Evolutionary conservation across 148 eudicot genomes (phyloP).

Genomic region (Rhododendron ovatum): DNA sequence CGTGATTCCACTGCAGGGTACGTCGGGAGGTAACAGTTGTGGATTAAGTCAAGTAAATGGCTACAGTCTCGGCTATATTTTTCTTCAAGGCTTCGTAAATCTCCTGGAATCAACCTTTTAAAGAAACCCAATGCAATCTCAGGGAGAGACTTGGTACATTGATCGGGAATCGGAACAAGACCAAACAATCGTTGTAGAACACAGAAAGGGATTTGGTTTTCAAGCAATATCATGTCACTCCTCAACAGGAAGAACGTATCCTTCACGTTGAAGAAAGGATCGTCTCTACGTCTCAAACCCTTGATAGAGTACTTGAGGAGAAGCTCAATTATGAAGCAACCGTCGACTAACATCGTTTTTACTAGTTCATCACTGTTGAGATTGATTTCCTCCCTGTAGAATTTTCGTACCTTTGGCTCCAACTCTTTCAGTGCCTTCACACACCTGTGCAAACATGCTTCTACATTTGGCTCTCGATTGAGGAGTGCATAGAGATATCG

Average conservation of each 20-base stretch:
- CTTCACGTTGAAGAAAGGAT: conserved; percentile 25
- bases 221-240: conserved; percentile 46
- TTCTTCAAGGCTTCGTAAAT: conserved; percentile 16
- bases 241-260: conserved; percentile 28
- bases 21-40: conserved; percentile 42
- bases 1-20: not conserved
- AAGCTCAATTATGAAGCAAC: conserved; percentile 56
- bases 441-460: conserved; percentile 29
- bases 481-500: conserved; percentile 40
- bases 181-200: conserved; percentile 31
- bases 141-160: conserved; percentile 21
- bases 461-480: conserved; percentile 20
- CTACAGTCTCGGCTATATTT: conserved; percentile 27
- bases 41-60: conserved; percentile 56
- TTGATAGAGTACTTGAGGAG: conserved; percentile 29
- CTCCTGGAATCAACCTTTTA: conserved; percentile 28
- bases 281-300: conserved; percentile 50
- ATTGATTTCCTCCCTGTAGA: conserved; percentile 24
- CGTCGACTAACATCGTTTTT: conserved; percentile 48
- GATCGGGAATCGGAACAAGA: conserved; percentile 34
- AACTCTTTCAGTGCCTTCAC: conserved; percentile 27
- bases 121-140: conserved; percentile 47
- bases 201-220: conserved; percentile 62
- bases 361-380: conserved; percentile 34
- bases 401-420: conserved; percentile 48